Evolutionary conservation across 2,329 filamentous ascomycete genomes (phyloP), one percentile per base, ranked within the genome.

Genomic region (Metarhizium sp.): DNA sequence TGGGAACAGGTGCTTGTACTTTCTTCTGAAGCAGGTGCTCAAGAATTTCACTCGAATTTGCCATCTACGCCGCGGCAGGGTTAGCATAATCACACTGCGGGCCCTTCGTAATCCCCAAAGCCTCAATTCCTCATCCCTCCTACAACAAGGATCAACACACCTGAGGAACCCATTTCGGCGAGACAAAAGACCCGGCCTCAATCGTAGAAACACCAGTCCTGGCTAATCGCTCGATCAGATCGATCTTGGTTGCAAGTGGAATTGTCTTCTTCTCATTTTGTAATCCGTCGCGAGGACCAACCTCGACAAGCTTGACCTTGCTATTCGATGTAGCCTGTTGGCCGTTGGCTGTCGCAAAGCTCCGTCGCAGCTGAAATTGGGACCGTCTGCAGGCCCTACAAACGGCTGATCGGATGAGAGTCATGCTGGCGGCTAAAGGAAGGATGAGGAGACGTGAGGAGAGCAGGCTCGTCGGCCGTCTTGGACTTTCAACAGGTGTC

Each of bases 141-240:
- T 29, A 11, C 14, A 13, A 42, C 42, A 45, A 20, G 6, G 3
- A 11, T 14, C n/a, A 43, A 30, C 67, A 59, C 63, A 90, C 82
- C 77, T 94, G 90, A 3, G 90, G 90, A 51, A 92, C 85, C 81
- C 87, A 92, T 80, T 88, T 90, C 1, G 90, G 88, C 50, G 87
- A 82, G 10, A 95, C 90, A 65, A 95, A 90, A 1, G 87, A 88
- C 1, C 89, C 90, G 18, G 87, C 85, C 69, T 95, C 90, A 59
- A 95, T 92, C 3, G 84, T 84, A 6, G 75, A 73, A 46, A 94
- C 68, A 0, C 90, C 90, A 0, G 88, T 87, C 59, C 74, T 73
- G 38, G 84, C 81, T 58, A 95, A 73, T 58, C 81, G 76, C 61
- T 85, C 78, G 43, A 95, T 87, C 53, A 95, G 71, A 61, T 91